Conservation (phyloP, 1,139 yeast species). For the Scheffersomyces titani region DNA sequence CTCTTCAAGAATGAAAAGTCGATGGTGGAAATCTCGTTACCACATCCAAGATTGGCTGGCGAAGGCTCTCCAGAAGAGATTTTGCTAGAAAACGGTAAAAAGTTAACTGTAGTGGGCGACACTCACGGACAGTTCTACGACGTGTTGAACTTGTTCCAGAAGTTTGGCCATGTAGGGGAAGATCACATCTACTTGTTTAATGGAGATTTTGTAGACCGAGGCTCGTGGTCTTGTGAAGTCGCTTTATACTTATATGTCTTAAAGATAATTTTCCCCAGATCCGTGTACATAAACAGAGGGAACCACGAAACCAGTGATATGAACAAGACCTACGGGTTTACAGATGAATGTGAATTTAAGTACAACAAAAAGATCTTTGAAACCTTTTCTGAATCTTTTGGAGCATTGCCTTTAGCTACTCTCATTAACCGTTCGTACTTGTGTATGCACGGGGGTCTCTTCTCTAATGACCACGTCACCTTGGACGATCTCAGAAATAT, state of each 20-base stretch:
- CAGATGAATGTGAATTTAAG: conserved; percentile 92
- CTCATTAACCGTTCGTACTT: conserved; percentile 75
- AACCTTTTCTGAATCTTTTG: conserved; percentile 85
- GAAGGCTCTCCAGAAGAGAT: conserved; percentile 22
- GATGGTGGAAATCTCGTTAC: conserved; percentile 68
- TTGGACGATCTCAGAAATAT: conserved; percentile 72
- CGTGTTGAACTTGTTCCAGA: conserved; percentile 72
- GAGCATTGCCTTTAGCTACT: conserved; percentile 83
- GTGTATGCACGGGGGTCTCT: conserved; percentile 95
- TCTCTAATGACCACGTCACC: conserved; percentile 72
- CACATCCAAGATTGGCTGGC: conserved; percentile 27
- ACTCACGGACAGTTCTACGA: conserved; percentile 98
- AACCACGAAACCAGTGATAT: conserved; percentile 96
- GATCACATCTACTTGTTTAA: conserved; percentile 85
- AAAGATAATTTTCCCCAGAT: conserved; percentile 76
- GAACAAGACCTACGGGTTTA: conserved; percentile 96
- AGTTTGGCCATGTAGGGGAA: conserved; percentile 66
- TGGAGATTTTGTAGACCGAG: conserved; percentile 98
- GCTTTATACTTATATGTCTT: conserved; percentile 79
- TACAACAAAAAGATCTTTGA: conserved; percentile 82
- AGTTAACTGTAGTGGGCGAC: conserved; percentile 90
- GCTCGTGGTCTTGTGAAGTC: conserved; percentile 98
- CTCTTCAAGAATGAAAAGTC: conserved; percentile 68
- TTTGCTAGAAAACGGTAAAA: conserved; percentile 28
- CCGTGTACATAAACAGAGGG: conserved; percentile 82